phyloP scores from a whole-genome alignment of 805 yeast genomes.

The Metschnikowia lachancei region DNA sequence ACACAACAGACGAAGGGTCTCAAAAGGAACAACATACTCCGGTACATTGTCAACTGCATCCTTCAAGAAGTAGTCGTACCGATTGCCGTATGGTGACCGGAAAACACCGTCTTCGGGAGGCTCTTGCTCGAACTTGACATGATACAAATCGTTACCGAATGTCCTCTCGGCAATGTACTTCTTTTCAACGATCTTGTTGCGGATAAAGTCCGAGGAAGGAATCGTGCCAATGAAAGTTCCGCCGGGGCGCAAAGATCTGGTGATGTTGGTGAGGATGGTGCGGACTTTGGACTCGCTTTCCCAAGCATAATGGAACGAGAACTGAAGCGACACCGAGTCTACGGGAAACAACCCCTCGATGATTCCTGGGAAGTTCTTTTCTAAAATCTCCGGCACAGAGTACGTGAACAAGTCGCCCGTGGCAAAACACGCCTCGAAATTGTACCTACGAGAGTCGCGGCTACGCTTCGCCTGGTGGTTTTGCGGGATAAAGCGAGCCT shows the following conservation, averaged over 20 bases:
- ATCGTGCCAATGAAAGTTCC: slow-evolving; percentile 92
- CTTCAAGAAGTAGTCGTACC: slow-evolving; percentile 73
- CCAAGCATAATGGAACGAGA: slow-evolving; percentile 93
- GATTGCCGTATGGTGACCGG: slow-evolving; percentile 75
- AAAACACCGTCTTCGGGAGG: slow-evolving; percentile 78
- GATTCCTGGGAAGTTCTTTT: slow-evolving; percentile 56
- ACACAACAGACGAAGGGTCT: slow-evolving; percentile 76
- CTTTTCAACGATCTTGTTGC: slow-evolving; percentile 55
- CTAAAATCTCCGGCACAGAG: slow-evolving; percentile 64
- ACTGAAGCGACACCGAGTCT: slow-evolving; percentile 86
- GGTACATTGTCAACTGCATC: slow-evolving; percentile 98
- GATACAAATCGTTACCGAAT: slow-evolving; percentile 86
- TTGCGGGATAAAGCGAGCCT: slow-evolving; percentile 38
- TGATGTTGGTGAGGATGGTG: slow-evolving; percentile 67
- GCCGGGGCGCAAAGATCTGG: slow-evolving; percentile 72
- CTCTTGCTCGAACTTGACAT: slow-evolving; percentile 73
- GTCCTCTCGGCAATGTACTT: slow-evolving; percentile 43
- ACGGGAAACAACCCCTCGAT: slow-evolving; percentile 71
- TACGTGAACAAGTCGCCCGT: slow-evolving; percentile 89
- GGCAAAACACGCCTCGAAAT: slow-evolving; percentile 79
- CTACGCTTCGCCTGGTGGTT: slow-evolving; percentile 20
- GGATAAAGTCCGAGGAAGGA: slow-evolving; percentile 84
- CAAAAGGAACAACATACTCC: slow-evolving; percentile 95
- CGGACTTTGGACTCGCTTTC: slow-evolving; percentile 79
- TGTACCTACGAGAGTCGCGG: slow-evolving; percentile 44